These are phyloP conservation scores for Scytalidium sp. DNA, from an alignment of 2,329 filamentous ascomycete species.

Conservation along the genomic window DNA sequence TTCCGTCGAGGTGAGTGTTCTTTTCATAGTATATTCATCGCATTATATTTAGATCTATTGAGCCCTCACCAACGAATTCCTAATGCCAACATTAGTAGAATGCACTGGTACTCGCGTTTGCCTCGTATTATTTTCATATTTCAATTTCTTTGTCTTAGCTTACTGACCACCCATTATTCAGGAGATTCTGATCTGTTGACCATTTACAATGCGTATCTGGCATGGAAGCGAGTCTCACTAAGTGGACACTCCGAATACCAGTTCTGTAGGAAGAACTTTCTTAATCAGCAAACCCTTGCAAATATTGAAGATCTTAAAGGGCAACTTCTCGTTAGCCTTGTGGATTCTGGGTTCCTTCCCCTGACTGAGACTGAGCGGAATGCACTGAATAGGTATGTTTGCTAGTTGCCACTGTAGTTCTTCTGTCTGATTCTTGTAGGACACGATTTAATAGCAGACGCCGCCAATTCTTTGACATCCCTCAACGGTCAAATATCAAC, in stretches of 20 bases:
- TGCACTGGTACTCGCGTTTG: too few species aligned
- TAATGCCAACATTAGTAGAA: background rate
- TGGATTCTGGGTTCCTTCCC: conserved; percentile 79
- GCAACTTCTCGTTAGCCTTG: conserved; percentile 80
- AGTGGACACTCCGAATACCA: conserved; percentile 72
- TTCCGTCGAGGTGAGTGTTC: conserved; percentile 63
- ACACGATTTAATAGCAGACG: conserved; percentile 64
- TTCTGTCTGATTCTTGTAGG: conserved; percentile 24
- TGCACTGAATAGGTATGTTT: conserved; percentile 55
- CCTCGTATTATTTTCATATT: too few species aligned
- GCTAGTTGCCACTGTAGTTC: conserved; percentile 20
- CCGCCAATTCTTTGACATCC: conserved; percentile 74
- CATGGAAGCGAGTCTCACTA: conserved; percentile 82
- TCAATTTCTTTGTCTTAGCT: too few species aligned
- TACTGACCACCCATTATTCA: too few species aligned
- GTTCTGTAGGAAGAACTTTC: conserved; percentile 93
- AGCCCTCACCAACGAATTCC: conserved; percentile 3
- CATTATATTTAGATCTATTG: too few species aligned
- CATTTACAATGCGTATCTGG: conserved; percentile 86
- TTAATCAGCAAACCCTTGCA: conserved; percentile 80
- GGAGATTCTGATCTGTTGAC: conserved; percentile 91
- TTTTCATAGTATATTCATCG: background rate
- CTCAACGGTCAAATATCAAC: conserved; percentile 69
- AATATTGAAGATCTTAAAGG: conserved; percentile 97
- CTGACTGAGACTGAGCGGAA: conserved; percentile 71